Evolutionary conservation across 208 protist genomes (phyloP), one percentile per base, ranked within the genome.

Genomic region (Naegleria lovaniensis): DNA sequence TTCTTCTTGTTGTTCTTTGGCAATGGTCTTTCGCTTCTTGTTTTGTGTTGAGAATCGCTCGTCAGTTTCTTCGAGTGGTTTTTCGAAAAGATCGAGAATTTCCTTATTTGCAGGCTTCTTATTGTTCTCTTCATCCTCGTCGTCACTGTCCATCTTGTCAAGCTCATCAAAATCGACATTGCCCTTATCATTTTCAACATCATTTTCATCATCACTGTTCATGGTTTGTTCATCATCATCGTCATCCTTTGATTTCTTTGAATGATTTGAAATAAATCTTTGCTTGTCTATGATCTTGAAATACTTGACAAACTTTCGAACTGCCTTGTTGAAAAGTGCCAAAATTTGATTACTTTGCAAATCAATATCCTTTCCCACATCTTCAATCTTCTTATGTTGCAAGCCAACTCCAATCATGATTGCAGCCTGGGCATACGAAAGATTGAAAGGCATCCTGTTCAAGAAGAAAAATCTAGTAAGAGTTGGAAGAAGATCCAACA

Each of bases 401-500:
- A 97, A 93, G 11, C 95, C 96, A 0, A 98, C 40, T 0, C 88
- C 93, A 39, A 96, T 79, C n/a, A 98, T 85, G 33, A 97, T 95
- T 0, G 93, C 93, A 15, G 91, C 88, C 90, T 97, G 95, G 22
- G 91, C 48, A 83, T 55, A 51, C 16, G 91, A 91, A 9, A 96
- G 39, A 59, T 39, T 40, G 41, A 88, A 91, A 25, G 29, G 52
- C 13, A 75, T 91, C 83, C n/a, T 88, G 16, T 91, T 79, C 7
- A 67, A 36, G 89, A 97, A 97, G 83, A 91, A 95, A 3, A 94
- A 90, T 40, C 91, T 52, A 6, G 95, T 94, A 5, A 98, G 40
- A 51, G 39, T 52, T n/a, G 97, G 96, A 16, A 97, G 25, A 7
- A 98, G 86, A 85, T 98, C 96, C 6, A 98, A n/a, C 36, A 98